A percentile compares a stretch with the other conserved stretches of the same genome.
phyloP scores from a whole-genome alignment of 768 basidiomycete species.

The Neoboletus brunneissimus region DNA sequence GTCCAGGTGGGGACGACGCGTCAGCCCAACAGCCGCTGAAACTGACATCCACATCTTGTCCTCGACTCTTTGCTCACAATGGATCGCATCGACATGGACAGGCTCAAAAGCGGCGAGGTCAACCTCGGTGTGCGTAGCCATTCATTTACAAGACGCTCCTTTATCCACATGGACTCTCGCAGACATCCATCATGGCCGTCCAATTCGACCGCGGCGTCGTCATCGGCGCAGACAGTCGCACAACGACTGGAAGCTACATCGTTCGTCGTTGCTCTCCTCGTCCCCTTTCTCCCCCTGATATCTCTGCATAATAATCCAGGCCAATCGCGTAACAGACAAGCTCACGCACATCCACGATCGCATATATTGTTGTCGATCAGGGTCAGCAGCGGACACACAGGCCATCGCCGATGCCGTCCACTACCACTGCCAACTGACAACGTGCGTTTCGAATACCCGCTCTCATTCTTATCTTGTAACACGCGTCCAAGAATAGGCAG shows the following conservation, averaged over 20 bases:
- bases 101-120: conserved; percentile 92
- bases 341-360: conserved; percentile 95
- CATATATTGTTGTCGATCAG: conserved; percentile 98
- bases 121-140: conserved; percentile 81
- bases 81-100: conserved; percentile 77
- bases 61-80: conserved; percentile 34
- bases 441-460: conserved; percentile 41
- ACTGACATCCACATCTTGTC: conserved; percentile 3
- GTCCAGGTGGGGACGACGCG: conserved; percentile 46
- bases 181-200: conserved; percentile 99
- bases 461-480: background rate
- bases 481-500: conserved; percentile 40
- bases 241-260: conserved; percentile 95
- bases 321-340: conserved; percentile 98
- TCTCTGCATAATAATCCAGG: conserved; percentile 43
- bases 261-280: conserved; percentile 43
- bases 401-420: conserved; percentile 92
- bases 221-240: conserved; percentile 95
- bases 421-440: conserved; percentile 72
- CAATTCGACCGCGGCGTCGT: conserved; percentile 95
- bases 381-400: conserved; percentile 97
- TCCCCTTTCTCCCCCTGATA: background rate
- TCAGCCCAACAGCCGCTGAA: conserved; percentile 38
- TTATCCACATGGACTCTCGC: background rate
- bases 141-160: background rate